These are phyloP conservation scores for Penstemon eatonii DNA, from an alignment of 257 asterid genomes.

Conservation along the genomic window DNA sequence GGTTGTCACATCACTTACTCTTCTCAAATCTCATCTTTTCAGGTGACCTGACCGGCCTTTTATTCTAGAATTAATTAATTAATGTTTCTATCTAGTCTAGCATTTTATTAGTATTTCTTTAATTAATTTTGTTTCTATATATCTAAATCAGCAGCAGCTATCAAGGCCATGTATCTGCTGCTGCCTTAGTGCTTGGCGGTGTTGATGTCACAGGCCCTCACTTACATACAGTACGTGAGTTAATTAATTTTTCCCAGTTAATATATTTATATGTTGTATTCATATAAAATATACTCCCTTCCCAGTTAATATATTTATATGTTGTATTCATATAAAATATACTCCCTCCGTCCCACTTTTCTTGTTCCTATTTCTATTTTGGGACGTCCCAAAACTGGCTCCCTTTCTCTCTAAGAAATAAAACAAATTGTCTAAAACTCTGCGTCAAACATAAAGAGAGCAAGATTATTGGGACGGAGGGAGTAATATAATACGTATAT, in stretches of 20 bases:
- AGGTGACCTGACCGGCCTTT: too few species aligned
- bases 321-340: too few species aligned
- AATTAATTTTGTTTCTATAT: slow-evolving; percentile 21
- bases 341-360: too few species aligned
- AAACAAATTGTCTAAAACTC: too few species aligned
- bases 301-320: neutral
- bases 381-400: too few species aligned
- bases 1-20: too few species aligned
- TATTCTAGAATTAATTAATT: slow-evolving; percentile 16
- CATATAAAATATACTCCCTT: too few species aligned
- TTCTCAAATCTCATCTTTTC: too few species aligned
- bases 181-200: slow-evolving; percentile 87
- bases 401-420: too few species aligned
- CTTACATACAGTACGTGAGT: slow-evolving; percentile 63
- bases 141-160: slow-evolving; percentile 42
- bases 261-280: neutral
- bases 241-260: slow-evolving; percentile 32
- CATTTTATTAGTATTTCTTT: slow-evolving; percentile 8
- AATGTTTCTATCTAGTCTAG: neutral
- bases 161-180: slow-evolving; percentile 92
- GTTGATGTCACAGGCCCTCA: slow-evolving; percentile 94
- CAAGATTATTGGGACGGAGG: too few species aligned
- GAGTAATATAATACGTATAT: neutral
- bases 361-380: too few species aligned
- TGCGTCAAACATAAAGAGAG: too few species aligned